Evolutionary conservation across 495 filamentous ascomycete genomes (phyloP), one percentile per base, ranked within the genome.

Genomic region (Polyplosphaeria fusca): DNA sequence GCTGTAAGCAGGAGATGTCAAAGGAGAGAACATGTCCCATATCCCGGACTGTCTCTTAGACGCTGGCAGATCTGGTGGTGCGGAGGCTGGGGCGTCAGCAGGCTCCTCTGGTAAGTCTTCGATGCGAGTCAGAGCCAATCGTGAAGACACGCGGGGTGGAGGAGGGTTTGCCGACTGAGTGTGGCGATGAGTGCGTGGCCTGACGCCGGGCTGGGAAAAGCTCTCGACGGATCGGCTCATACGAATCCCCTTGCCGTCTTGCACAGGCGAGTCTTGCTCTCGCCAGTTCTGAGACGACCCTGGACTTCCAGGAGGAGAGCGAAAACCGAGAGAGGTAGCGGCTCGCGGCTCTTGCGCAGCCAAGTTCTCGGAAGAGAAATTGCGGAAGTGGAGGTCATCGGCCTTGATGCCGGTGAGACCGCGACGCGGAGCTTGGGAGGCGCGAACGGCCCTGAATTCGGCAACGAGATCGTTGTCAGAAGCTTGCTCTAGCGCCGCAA

Each of bases 361-460:
- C n/a, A 56, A 22, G 24, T 71, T 67, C 60, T 86, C 81, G 3
- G 80, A 76, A 11, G 84, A 83, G 63, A 81, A 81, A 67, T 80
- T 80, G 40, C 77, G 71, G 67, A 82, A 84, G 63, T 84, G 80
- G 35, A 89, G 70, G 49, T 89, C 80, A 14, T 85, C 76, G 2
- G 81, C 80, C 37, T 76, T 78, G 59, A 86, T 84, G 16, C 81
- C 84, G 61, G 79, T 80, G 25, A 87, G 70, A 26, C 77, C 78
- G 7, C 79, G 74, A 41, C 76, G 75, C 13, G 85, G 80, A 26
- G 75, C 73, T 63, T 88, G 87, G n/a, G 84, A 78, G 43, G 82
- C 81, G 47, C 82, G 80, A 52, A 87, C 79, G 13, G 82, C 79
- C 35, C 81, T 83, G 67, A 85, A 86, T 62, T 87, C 82, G 2